Evolutionary conservation across 2,329 filamentous ascomycete species (phyloP), one percentile per base, ranked within the genome.

Genomic region (Ophiostoma perfectum): DNA sequence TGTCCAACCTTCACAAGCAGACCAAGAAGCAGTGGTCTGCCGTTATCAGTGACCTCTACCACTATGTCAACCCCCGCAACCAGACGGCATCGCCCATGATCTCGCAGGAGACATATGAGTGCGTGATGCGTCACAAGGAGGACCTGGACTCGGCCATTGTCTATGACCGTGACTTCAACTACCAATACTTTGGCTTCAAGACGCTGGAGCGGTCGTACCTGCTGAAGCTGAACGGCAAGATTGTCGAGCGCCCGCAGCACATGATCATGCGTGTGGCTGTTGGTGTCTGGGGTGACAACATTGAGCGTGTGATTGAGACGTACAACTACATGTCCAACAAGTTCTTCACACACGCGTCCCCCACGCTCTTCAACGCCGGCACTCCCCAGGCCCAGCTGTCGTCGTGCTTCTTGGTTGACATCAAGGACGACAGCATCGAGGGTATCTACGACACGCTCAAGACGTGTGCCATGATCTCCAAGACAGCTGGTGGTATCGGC

Each of bases 131-230:
- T 76, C 93, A 99, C 80, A 93, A 92, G 75, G 95, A 97, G 68
- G 95, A 99, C 81, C 86, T 99, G 69, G 97, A 99, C 84, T 98
- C 94, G 60, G 95, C 95, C 75, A 98, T 99, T 78, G 94, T 99
- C 75, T 99, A 98, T 76, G 95, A 99, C 82, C 91, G 95, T 74
- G 95, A 99, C 79, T 99, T 99, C 86, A 97, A 98, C 86, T 99
- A 99, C 84, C 95, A 99, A 83, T 99, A 96, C 83, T 99, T 99
- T 76, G 95, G 95, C 72, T 99, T 99, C 88, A 99, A 99, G 87
- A 99, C 95, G 7, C 84, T 99, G 52, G 95, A 99, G 84, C 90
- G 95, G 70, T 99, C 95, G 76, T 99, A 99, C 77, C 89, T 99
- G 66, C 89, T 99, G 74, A 93, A 96, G 78, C 90, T 98, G 73